Conservation (phyloP, 345 rosid genomes). For the Eucalyptus guilfoylei region DNA sequence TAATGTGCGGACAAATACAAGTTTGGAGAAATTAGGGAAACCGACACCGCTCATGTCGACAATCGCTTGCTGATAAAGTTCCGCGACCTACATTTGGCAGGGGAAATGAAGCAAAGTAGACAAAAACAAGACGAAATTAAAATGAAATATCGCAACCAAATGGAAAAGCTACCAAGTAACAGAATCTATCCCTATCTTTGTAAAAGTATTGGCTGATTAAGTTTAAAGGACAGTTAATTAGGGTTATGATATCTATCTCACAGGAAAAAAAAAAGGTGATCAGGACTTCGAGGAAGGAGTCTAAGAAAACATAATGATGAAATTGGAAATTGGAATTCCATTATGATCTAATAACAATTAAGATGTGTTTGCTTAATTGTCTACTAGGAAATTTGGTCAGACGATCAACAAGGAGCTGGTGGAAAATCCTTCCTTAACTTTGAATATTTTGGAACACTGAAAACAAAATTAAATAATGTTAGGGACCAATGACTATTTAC, state of each 20-base stretch:
- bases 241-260: background rate
- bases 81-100: too few relatives aligned
- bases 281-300: background rate
- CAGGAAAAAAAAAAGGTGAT: background rate
- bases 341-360: background rate
- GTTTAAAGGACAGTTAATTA: background rate
- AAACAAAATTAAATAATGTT: too few relatives aligned
- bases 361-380: background rate
- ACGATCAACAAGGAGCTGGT: background rate
- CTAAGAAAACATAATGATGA: background rate
- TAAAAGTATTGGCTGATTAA: background rate
- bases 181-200: background rate
- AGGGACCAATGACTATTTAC: too few relatives aligned
- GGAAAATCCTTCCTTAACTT: background rate
- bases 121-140: too few relatives aligned
- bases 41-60: background rate
- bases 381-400: background rate
- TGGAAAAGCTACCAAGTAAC: background rate
- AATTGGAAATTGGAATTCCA: background rate
- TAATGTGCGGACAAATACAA: background rate
- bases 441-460: background rate
- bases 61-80: too few relatives aligned
- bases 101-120: too few relatives aligned
- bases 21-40: background rate
- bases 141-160: background rate